phyloP scores from a whole-genome alignment of 2,329 filamentous ascomycete genomes.

The Aspergillus quadrilineatus region DNA sequence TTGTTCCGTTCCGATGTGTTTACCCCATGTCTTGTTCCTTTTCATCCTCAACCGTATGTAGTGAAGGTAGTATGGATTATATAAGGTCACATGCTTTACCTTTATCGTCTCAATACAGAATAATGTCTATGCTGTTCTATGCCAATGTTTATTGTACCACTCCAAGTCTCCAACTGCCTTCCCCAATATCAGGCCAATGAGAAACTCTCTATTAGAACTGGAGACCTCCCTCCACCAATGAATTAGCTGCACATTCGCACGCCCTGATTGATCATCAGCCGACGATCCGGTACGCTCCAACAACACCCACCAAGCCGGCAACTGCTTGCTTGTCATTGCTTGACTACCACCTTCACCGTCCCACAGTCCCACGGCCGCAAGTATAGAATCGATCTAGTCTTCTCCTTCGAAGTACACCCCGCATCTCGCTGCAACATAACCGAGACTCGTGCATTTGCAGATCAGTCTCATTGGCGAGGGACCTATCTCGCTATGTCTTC shows the following conservation, averaged over 20 bases:
- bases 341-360: not conserved
- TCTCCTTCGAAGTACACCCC: not conserved
- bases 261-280: not conserved
- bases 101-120: no score
- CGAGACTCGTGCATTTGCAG: conserved; percentile 8
- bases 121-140: no score
- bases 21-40: not conserved
- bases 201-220: not conserved
- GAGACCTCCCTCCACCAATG: not conserved
- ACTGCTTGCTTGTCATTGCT: conserved; percentile 1
- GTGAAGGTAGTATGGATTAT: no score
- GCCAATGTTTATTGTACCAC: no score
- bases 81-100: no score
- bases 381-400: not conserved
- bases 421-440: not conserved
- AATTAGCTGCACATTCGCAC: not conserved
- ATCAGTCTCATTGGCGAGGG: conserved; percentile 9
- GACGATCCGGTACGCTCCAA: not conserved
- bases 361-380: not conserved
- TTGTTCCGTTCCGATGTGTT: not conserved
- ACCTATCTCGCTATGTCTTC: not conserved
- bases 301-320: not conserved
- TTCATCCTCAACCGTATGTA: no score
- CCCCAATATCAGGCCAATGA: no score
- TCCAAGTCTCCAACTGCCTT: no score